Percentiles rank a stretch among this genome's conserved stretches.
Evolutionary conservation across 2,329 filamentous ascomycete genomes (phyloP).

Genomic region (Trichoderma sp.): DNA sequence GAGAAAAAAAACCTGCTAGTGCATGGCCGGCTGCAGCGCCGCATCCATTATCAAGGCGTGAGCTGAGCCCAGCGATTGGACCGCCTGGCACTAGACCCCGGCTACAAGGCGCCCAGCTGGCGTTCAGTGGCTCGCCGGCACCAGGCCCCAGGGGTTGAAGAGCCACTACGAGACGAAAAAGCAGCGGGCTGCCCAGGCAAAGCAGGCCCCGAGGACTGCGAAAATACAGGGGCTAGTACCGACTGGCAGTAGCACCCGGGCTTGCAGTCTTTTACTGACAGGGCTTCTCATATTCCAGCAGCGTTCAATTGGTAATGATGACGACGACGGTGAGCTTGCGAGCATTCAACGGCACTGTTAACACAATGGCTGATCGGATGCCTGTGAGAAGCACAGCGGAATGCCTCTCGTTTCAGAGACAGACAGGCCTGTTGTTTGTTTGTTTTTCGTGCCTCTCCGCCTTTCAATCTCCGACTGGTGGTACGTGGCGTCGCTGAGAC

Average conservation of each 20-base stretch:
- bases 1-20: slow-evolving; percentile 14
- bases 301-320: neutral
- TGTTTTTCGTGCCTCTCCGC: neutral
- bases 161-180: neutral
- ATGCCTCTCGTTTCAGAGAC: neutral
- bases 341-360: neutral
- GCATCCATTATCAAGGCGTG: neutral
- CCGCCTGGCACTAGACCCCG: slow-evolving; percentile 1
- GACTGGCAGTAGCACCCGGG: neutral
- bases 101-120: slow-evolving; percentile 5
- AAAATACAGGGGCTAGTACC: neutral
- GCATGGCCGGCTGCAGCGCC: neutral
- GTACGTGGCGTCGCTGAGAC: slow-evolving; percentile 2
- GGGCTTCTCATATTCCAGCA: neutral
- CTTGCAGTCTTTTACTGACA: neutral
- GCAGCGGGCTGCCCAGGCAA: neutral
- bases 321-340: neutral
- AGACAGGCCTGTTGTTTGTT: slow-evolving; percentile 8
- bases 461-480: neutral
- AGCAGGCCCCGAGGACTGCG: neutral
- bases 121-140: neutral
- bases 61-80: slow-evolving; percentile 16
- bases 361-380: neutral
- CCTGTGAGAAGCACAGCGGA: neutral
- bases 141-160: neutral